Percentiles rank a stretch among this genome's conserved stretches.
Evolutionary conservation across 139 green algal genomes (phyloP).

Genomic region (Desmodesmus armatus): DNA sequence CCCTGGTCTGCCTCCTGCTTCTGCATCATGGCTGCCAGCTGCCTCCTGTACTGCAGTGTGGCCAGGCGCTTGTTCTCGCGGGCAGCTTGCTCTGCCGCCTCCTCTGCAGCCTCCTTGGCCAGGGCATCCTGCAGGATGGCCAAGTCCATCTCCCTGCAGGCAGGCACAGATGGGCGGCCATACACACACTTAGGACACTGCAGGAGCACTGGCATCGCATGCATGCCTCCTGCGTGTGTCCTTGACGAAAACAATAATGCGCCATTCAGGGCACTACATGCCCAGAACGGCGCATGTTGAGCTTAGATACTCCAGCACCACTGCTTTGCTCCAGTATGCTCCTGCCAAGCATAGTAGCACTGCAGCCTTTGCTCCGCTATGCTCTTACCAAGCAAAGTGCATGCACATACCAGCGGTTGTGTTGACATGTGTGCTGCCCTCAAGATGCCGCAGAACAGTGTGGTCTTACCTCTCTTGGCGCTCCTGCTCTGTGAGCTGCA

Average conservation of each 20-base stretch:
- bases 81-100: constrained; percentile 53
- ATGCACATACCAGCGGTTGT: no score
- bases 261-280: no score
- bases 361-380: no score
- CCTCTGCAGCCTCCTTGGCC: constrained; percentile 57
- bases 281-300: no score
- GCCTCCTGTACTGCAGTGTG: constrained; percentile 55
- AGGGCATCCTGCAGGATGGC: constrained; percentile 68
- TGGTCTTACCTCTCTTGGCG: constrained; percentile 56
- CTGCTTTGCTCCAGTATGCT: no score
- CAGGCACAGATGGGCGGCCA: no score
- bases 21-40: constrained; percentile 67
- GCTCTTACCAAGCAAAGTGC: no score
- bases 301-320: no score
- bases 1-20: constrained; percentile 58
- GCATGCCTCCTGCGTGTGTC: background rate
- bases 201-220: no score
- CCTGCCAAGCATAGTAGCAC: no score
- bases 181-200: background rate
- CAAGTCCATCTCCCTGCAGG: constrained; percentile 64
- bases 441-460: background rate
- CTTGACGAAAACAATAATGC: background rate
- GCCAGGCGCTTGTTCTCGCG: constrained; percentile 58
- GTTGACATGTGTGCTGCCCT: no score
- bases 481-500: constrained; percentile 60